A percentile compares a stretch with the other conserved stretches of the same genome.
These are phyloP conservation scores for Pulveroboletus sp. DNA, from an alignment of 768 basidiomycete species.

Conservation along the genomic window DNA sequence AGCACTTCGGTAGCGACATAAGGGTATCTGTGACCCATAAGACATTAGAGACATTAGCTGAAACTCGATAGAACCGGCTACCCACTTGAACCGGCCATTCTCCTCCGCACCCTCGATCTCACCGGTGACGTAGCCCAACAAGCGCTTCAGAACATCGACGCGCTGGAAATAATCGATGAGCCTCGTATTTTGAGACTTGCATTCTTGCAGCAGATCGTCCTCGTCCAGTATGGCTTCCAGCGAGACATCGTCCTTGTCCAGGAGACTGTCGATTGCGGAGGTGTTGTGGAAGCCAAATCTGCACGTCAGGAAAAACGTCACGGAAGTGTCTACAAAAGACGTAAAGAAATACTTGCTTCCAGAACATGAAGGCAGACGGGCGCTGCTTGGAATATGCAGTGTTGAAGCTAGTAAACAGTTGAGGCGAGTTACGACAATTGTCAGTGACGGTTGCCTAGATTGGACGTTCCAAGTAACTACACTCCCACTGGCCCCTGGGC, in stretches of 20 bases:
- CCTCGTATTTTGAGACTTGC: constrained; percentile 90
- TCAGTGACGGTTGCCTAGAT: constrained; percentile 24
- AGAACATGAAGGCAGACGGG: constrained; percentile 40
- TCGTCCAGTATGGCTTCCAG: constrained; percentile 93
- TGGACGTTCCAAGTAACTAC: constrained; percentile 11
- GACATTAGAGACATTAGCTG: constrained; percentile 8
- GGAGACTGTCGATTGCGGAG: constrained; percentile 83
- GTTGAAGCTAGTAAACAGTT: constrained; percentile 7
- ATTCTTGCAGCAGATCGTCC: constrained; percentile 91
- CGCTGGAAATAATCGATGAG: constrained; percentile 86
- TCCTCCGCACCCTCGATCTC: constrained; percentile 83
- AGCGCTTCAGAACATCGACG: constrained; percentile 73
- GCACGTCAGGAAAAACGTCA: constrained; percentile 7
- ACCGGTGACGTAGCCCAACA: constrained; percentile 84
- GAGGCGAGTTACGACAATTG: constrained; percentile 23
- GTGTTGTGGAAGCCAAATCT: constrained; percentile 93
- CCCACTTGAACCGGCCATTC: constrained; percentile 79
- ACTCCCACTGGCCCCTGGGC: neutral
- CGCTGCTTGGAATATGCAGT: constrained; percentile 10
- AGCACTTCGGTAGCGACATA: constrained; percentile 93
- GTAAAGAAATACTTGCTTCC: constrained; percentile 45
- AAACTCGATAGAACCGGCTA: constrained; percentile 9
- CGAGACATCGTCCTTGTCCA: constrained; percentile 86
- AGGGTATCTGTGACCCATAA: constrained; percentile 63
- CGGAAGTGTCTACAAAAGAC: neutral